phyloP scores from a whole-genome alignment of 139 green algal species.

The Chlamydomonas sphaeroides region DNA sequence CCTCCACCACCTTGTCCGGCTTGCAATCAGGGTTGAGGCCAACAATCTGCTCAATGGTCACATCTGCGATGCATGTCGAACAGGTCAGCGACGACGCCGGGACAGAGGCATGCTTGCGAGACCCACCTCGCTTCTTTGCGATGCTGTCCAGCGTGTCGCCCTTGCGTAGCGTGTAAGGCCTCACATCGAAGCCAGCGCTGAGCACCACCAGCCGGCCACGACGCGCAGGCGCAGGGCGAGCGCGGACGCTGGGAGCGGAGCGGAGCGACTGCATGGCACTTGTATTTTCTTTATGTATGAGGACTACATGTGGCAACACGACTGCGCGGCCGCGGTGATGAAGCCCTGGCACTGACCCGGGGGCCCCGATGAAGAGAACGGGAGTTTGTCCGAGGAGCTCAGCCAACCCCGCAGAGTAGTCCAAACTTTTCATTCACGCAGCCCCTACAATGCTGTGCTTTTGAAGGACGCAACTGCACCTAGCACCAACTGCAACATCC shows the following conservation, averaged over 20 bases:
- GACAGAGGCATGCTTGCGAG: no score
- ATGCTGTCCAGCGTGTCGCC: constrained; percentile 85
- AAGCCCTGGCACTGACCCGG: no score
- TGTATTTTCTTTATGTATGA: background rate
- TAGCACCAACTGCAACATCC: no score
- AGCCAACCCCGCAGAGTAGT: no score
- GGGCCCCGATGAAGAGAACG: no score
- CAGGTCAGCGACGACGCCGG: no score
- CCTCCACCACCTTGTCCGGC: constrained; percentile 40
- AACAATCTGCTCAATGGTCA: constrained; percentile 70
- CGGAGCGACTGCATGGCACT: constrained; percentile 2
- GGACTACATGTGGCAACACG: no score
- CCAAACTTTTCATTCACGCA: no score
- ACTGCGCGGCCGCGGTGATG: no score
- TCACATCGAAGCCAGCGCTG: constrained; percentile 51
- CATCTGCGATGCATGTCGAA: constrained; percentile 40
- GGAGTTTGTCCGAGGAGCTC: no score
- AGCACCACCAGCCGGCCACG: background rate
- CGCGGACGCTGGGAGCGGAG: background rate
- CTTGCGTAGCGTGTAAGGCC: constrained; percentile 89
- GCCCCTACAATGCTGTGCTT: no score
- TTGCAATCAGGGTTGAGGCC: constrained; percentile 69
- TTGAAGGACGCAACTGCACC: no score
- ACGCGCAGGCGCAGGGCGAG: background rate
- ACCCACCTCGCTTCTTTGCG: constrained; percentile 80